Conservation (phyloP, 345 rosid genomes). For the Abelmoschus esculentus region DNA sequence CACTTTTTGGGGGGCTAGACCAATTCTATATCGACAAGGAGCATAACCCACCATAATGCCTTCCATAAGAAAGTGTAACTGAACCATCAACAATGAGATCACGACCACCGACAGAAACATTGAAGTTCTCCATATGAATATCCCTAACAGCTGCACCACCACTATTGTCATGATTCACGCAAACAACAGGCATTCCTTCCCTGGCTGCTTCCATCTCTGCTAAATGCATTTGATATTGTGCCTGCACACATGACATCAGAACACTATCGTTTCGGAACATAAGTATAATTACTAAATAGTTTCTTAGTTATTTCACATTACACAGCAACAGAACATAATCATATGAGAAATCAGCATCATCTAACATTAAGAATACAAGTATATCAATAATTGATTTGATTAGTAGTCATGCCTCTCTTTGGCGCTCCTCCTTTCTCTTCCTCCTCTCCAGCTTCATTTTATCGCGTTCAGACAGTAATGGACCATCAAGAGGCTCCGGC, state of each 20-base stretch:
- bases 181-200: constrained; percentile 89
- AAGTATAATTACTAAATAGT: neutral
- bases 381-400: neutral
- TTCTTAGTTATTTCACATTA: neutral
- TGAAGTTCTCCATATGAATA: constrained; percentile 90
- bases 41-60: constrained; percentile 79
- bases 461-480: constrained; percentile 81
- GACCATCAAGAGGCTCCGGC: constrained; percentile 83
- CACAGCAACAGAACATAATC: neutral
- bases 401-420: constrained; percentile 55
- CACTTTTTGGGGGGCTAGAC: neutral
- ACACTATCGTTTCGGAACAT: neutral
- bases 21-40: constrained; percentile 8
- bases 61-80: constrained; percentile 82
- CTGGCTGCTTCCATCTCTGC: constrained; percentile 95
- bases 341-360: neutral
- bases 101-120: constrained; percentile 91
- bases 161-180: constrained; percentile 66
- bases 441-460: constrained; percentile 68
- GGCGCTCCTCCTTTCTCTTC: constrained; percentile 95
- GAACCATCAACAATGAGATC: constrained; percentile 91
- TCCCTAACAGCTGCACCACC: constrained; percentile 79
- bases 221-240: constrained; percentile 79
- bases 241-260: constrained; percentile 33
- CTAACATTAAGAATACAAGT: too few species aligned